A percentile compares a stretch with the other conserved stretches of the same genome.
Evolutionary conservation across 116 monocot species (phyloP).

Genomic region (Thalassia testudinum): DNA sequence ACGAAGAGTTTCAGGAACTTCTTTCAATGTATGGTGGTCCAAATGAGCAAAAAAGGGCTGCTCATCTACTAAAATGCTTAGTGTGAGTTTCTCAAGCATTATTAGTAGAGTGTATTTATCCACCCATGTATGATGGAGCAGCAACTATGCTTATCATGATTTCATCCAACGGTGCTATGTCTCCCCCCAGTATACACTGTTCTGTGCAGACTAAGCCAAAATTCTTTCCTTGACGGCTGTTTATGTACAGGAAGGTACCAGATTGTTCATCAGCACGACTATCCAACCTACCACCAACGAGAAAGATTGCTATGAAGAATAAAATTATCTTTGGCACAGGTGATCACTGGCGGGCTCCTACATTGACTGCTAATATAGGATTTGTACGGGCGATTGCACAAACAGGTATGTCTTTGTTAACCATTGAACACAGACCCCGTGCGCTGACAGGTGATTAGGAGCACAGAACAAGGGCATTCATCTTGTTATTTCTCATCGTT

Average conservation of each 20-base stretch:
- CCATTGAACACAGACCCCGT: slow-evolving; percentile 74
- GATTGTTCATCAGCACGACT: slow-evolving; percentile 59
- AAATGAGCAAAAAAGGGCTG: slow-evolving; percentile 58
- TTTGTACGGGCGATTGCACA: slow-evolving; percentile 81
- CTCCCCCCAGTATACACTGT: too few species aligned
- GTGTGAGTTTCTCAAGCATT: slow-evolving; percentile 31
- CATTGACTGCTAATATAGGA: slow-evolving; percentile 82
- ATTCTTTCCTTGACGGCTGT: too few species aligned
- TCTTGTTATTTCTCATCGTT: too few species aligned
- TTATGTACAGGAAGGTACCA: slow-evolving; percentile 53
- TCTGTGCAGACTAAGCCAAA: too few species aligned
- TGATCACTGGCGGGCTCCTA: slow-evolving; percentile 78
- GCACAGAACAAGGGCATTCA: too few species aligned
- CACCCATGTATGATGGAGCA: too few species aligned
- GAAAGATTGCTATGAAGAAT: slow-evolving; percentile 76
- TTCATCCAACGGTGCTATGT: too few species aligned
- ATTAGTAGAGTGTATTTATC: too few species aligned
- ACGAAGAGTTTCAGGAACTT: slow-evolving; percentile 65
- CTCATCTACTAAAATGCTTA: slow-evolving; percentile 32
- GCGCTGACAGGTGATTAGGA: slow-evolving; percentile 62
- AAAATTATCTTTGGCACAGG: slow-evolving; percentile 91
- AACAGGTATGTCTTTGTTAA: slow-evolving; percentile 74
- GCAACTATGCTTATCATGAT: too few species aligned
- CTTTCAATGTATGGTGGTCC: slow-evolving; percentile 70
- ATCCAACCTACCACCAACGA: slow-evolving; percentile 58